A percentile compares a stretch with the other conserved stretches of the same genome.
Conservation (phyloP, 768 basidiomycete species). For the Termitomyces sp. region DNA sequence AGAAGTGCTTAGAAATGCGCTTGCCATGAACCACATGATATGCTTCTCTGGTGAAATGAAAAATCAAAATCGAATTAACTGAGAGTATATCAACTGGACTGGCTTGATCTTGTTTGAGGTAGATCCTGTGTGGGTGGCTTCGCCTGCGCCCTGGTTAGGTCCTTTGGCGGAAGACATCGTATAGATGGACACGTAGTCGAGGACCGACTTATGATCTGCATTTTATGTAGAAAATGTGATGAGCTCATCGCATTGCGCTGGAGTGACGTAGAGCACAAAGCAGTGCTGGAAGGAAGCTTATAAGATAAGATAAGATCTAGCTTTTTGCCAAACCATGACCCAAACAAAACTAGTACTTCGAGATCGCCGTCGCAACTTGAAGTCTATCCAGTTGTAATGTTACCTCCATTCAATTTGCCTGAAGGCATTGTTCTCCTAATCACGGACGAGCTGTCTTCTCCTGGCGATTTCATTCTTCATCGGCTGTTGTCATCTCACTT, state of each 20-base stretch:
- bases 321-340: background rate
- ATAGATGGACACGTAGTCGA: background rate
- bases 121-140: background rate
- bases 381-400: slow-evolving; percentile 23
- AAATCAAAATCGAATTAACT: background rate
- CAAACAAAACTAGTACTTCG: background rate
- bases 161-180: background rate
- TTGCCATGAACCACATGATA: slow-evolving; percentile 1
- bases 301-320: background rate
- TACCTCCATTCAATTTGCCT: slow-evolving; percentile 50
- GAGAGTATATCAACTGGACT: no score
- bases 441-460: slow-evolving; percentile 65
- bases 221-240: background rate
- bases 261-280: background rate
- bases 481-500: slow-evolving; percentile 44
- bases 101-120: background rate
- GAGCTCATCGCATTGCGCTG: background rate
- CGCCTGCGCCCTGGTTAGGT: background rate
- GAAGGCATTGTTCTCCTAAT: slow-evolving; percentile 52
- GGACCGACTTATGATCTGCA: background rate
- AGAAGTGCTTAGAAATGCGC: background rate
- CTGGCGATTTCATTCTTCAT: slow-evolving; percentile 71
- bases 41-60: background rate
- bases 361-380: background rate
- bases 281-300: background rate